phyloP scores from a whole-genome alignment of 2,329 filamentous ascomycete genomes.

The Cladosporium velox region DNA sequence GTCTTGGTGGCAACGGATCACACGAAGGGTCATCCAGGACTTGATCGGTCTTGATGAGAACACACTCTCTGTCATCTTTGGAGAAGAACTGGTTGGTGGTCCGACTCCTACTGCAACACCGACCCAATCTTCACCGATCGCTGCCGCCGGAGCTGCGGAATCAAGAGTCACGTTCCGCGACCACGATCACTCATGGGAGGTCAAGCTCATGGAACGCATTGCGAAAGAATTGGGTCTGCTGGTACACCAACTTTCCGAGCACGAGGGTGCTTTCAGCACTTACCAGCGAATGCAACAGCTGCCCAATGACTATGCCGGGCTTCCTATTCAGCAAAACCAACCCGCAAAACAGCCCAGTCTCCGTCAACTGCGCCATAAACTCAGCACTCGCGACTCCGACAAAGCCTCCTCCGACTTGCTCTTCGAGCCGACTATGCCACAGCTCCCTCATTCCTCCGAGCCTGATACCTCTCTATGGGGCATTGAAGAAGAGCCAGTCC shows the following conservation, averaged over 20 bases:
- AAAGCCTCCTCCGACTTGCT: slow-evolving; percentile 29
- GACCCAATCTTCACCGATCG: slow-evolving; percentile 35
- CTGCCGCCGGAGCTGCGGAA: slow-evolving; percentile 28
- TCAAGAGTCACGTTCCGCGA: slow-evolving; percentile 41
- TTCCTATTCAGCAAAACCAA: slow-evolving; percentile 23
- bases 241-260: slow-evolving; percentile 78
- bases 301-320: slow-evolving; percentile 72
- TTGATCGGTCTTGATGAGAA: slow-evolving; percentile 88
- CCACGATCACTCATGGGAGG: slow-evolving; percentile 62
- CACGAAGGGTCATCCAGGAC: slow-evolving; percentile 81
- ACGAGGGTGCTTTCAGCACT: slow-evolving; percentile 85
- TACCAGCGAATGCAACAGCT: slow-evolving; percentile 74
- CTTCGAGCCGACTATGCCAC: slow-evolving; percentile 36
- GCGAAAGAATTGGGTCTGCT: slow-evolving; percentile 83
- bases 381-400: slow-evolving; percentile 15
- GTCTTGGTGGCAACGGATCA: slow-evolving; percentile 77
- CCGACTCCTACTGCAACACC: slow-evolving; percentile 35
- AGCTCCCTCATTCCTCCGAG: slow-evolving; percentile 33
- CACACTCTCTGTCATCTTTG: slow-evolving; percentile 81
- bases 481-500: slow-evolving; percentile 61
- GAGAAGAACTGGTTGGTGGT: slow-evolving; percentile 66
- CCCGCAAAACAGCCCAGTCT: slow-evolving; percentile 27
- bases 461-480: slow-evolving; percentile 64
- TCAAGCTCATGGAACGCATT: slow-evolving; percentile 77
- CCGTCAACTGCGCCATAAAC: slow-evolving; percentile 30